Evolutionary conservation across 2,329 filamentous ascomycete species (phyloP).

Genomic region (Aschersonia sp.): DNA sequence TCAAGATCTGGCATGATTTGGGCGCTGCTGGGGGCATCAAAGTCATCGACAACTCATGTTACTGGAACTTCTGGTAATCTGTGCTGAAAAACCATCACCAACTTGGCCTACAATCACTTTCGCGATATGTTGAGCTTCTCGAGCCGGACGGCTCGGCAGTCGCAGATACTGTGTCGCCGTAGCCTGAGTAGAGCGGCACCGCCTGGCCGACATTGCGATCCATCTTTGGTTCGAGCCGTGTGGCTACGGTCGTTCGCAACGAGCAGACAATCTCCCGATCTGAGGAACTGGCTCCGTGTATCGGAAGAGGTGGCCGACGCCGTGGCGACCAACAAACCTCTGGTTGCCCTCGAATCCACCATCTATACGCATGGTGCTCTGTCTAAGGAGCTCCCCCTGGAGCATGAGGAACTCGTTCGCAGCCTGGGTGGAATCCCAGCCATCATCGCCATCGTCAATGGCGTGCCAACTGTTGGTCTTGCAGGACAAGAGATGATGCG

Average conservation of each 20-base stretch:
- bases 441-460: conserved; percentile 77
- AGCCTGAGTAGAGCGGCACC: too few species aligned
- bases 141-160: too few species aligned
- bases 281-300: conserved; percentile 41
- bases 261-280: conserved; percentile 12
- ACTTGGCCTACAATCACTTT: too few species aligned
- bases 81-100: too few species aligned
- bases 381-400: conserved; percentile 55
- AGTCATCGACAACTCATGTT: too few species aligned
- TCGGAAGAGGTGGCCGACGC: conserved; percentile 76
- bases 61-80: too few species aligned
- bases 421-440: conserved; percentile 72
- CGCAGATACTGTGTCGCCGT: too few species aligned
- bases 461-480: conserved; percentile 70
- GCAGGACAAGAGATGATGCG: conserved; percentile 54
- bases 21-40: too few species aligned
- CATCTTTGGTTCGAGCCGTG: not conserved
- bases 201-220: not conserved
- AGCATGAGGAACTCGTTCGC: conserved; percentile 75
- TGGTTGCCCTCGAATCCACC: conserved; percentile 87
- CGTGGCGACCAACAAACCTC: conserved; percentile 56
- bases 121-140: too few species aligned
- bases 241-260: not conserved
- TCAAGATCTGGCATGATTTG: too few species aligned
- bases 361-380: conserved; percentile 93